phyloP scores from a whole-genome alignment of 2,329 filamentous ascomycete genomes.

The Penicillium concentricum region DNA sequence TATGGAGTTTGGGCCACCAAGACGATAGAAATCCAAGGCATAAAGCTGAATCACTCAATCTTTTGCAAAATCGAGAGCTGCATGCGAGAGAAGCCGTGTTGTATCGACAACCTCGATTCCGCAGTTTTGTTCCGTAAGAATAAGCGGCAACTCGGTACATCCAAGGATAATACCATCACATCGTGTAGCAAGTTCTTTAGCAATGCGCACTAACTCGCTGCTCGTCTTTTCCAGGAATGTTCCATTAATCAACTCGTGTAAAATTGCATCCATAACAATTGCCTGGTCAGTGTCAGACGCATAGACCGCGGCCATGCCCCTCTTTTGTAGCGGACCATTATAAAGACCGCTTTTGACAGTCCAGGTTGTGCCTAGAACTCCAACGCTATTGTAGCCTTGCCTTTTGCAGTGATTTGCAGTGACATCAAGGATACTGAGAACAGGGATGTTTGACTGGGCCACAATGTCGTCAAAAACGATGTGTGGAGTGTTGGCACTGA shows the following conservation, averaged over 20 bases:
- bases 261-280: neutral
- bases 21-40: neutral
- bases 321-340: slow-evolving; percentile 1
- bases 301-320: slow-evolving; percentile 6
- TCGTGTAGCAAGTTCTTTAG: slow-evolving; percentile 1
- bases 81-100: slow-evolving; percentile 6
- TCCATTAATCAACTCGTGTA: neutral
- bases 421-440: slow-evolving; percentile 8
- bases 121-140: slow-evolving; percentile 10
- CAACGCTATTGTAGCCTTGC: neutral
- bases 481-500: slow-evolving; percentile 10
- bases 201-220: slow-evolving; percentile 2
- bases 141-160: slow-evolving; percentile 10
- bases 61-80: slow-evolving; percentile 6
- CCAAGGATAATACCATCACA: slow-evolving; percentile 11
- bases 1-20: neutral
- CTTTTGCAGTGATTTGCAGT: slow-evolving; percentile 3
- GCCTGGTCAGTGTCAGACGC: neutral
- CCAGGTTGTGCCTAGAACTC: slow-evolving; percentile 1
- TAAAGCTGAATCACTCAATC: neutral
- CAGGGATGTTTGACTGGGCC: slow-evolving; percentile 5
- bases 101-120: slow-evolving; percentile 6
- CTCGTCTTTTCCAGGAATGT: neutral
- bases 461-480: neutral
- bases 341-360: slow-evolving; percentile 4